A percentile compares a stretch with the other conserved stretches of the same genome.
Evolutionary conservation across 2,329 filamentous ascomycete species (phyloP).

Genomic region (Penicillium hesseltinei): DNA sequence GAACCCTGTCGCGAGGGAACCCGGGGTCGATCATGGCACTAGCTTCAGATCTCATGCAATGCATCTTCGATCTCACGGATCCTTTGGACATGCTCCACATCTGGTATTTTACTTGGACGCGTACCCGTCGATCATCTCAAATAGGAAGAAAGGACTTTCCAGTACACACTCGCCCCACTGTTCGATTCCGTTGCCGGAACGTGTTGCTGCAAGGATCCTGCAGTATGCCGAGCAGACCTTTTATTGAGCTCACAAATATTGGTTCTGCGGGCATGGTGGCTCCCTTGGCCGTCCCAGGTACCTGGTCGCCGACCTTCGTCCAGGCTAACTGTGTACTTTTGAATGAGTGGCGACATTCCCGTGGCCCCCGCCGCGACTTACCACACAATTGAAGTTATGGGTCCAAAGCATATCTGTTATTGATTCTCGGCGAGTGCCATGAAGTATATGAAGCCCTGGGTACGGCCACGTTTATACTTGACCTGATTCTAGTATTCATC

Average conservation of each 20-base stretch:
- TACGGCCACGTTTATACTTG: constrained; percentile 1
- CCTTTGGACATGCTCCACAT: constrained; percentile 6
- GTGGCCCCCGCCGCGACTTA: not conserved
- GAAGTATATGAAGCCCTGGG: constrained; percentile 23
- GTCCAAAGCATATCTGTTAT: constrained; percentile 5
- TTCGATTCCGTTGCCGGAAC: constrained; percentile 16
- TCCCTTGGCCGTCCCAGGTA: constrained; percentile 17
- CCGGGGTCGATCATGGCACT: constrained; percentile 16
- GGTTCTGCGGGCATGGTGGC: constrained; percentile 5
- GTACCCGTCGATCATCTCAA: constrained; percentile 1
- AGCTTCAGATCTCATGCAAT: constrained; percentile 24
- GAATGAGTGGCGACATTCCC: constrained; percentile 19
- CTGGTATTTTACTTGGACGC: not conserved
- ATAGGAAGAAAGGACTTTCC: not conserved
- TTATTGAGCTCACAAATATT: constrained; percentile 15
- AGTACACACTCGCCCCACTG: constrained; percentile 8
- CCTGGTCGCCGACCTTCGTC: constrained; percentile 14
- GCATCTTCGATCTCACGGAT: constrained; percentile 21
- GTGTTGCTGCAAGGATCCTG: constrained; percentile 25
- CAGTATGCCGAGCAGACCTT: constrained; percentile 7
- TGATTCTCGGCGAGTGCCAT: constrained; percentile 8
- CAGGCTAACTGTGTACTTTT: constrained; percentile 20
- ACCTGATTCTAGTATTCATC: not conserved
- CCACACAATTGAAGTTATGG: constrained; percentile 11
- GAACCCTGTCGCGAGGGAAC: constrained; percentile 4